These are phyloP conservation scores for Diospyros lotus DNA, from an alignment of 148 eudicot species.

Conservation along the genomic window DNA sequence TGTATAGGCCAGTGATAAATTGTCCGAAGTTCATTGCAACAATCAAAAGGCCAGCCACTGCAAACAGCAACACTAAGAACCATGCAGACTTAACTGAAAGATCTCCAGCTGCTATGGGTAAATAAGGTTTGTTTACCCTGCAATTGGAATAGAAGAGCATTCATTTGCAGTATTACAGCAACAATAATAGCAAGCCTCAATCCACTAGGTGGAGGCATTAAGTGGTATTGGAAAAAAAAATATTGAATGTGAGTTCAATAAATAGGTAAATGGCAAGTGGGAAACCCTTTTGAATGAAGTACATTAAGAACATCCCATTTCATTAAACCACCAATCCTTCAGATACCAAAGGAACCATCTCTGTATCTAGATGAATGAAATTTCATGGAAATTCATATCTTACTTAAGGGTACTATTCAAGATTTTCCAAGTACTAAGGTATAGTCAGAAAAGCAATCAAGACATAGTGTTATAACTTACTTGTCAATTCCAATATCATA, in stretches of 20 bases:
- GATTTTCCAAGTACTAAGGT: neutral
- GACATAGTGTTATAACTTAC: slow-evolving; percentile 42
- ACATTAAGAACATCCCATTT: neutral
- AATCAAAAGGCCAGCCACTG: slow-evolving; percentile 61
- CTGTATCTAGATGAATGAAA: neutral
- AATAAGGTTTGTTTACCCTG: slow-evolving; percentile 97
- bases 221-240: neutral
- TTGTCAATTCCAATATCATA: slow-evolving; percentile 99
- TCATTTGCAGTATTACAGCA: neutral
- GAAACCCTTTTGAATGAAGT: neutral
- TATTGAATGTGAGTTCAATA: neutral
- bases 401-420: too few species aligned
- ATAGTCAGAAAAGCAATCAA: slow-evolving; percentile 11
- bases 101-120: slow-evolving; percentile 99
- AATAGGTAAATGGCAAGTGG: neutral
- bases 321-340: neutral
- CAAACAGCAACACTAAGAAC: slow-evolving; percentile 76
- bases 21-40: slow-evolving; percentile 84
- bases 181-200: neutral
- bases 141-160: slow-evolving; percentile 14
- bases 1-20: slow-evolving; percentile 80
- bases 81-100: slow-evolving; percentile 94
- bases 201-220: too few species aligned
- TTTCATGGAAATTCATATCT: neutral
- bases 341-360: neutral